Evolutionary conservation across 2,329 filamentous ascomycete genomes (phyloP).

Genomic region (Aspergillus ochraceus): DNA sequence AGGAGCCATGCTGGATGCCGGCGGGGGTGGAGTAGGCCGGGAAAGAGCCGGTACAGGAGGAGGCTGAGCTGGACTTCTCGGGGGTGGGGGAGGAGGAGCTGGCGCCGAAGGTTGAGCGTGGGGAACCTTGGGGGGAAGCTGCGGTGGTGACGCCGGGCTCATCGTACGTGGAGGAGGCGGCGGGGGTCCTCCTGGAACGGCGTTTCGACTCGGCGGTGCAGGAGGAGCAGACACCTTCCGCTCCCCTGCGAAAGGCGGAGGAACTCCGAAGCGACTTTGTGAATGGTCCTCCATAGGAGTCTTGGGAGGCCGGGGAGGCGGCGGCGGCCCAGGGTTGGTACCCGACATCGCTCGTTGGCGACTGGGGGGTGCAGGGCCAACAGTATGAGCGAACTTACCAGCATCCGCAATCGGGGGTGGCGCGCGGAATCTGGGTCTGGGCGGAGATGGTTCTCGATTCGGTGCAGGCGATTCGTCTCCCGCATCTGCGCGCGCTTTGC

Average conservation of each 20-base stretch:
- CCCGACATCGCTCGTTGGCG: conserved; percentile 52
- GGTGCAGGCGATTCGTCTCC: conserved; percentile 61
- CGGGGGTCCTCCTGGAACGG: conserved; percentile 61
- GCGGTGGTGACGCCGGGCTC: conserved; percentile 47
- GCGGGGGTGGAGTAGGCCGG: conserved; percentile 33
- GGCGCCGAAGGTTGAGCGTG: conserved; percentile 32
- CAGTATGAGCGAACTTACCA: conserved; percentile 72
- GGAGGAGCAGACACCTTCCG: conserved; percentile 64
- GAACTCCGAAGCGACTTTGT: conserved; percentile 67
- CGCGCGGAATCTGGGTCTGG: conserved; percentile 72
- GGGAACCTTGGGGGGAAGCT: conserved; percentile 50
- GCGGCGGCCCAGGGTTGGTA: conserved; percentile 60
- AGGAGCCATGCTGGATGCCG: conserved; percentile 25
- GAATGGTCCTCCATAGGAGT: conserved; percentile 66
- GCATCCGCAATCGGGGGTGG: conserved; percentile 88
- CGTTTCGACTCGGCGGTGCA: conserved; percentile 70
- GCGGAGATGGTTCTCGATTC: conserved; percentile 70
- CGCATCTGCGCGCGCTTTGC: conserved; percentile 45
- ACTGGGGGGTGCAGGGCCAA: conserved; percentile 48
- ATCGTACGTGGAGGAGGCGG: conserved; percentile 60
- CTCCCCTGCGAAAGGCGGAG: conserved; percentile 74
- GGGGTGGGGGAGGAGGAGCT: conserved; percentile 60
- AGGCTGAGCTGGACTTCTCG: conserved; percentile 41
- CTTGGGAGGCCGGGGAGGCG: conserved; percentile 69
- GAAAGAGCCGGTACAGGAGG: conserved; percentile 34